A percentile compares a stretch with the other conserved stretches of the same genome.
These are phyloP conservation scores for Solanum pinnatisectum DNA, from an alignment of 257 asterid genomes.

Conservation along the genomic window DNA sequence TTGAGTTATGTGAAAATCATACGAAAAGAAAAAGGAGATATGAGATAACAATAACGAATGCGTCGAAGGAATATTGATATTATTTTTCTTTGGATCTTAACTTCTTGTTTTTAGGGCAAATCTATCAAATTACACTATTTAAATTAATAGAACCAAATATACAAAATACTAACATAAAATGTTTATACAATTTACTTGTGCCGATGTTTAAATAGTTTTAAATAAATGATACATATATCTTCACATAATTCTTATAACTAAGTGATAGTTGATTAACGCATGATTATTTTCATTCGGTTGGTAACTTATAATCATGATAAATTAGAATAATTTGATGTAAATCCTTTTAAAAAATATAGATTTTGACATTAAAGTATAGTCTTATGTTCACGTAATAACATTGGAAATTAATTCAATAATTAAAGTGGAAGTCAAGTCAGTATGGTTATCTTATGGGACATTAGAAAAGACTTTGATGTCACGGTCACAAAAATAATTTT, in stretches of 20 bases:
- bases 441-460: not conserved
- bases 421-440: not conserved
- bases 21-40: not conserved
- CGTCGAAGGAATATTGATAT: too few relatives aligned
- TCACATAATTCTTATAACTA: not conserved
- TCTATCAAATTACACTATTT: not conserved
- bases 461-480: not conserved
- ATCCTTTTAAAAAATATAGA: not conserved
- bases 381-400: not conserved
- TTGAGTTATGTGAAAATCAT: not conserved
- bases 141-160: not conserved
- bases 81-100: too few relatives aligned
- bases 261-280: not conserved
- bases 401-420: not conserved
- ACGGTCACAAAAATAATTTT: fast-evolving
- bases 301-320: too few relatives aligned
- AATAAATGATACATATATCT: not conserved
- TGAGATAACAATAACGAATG: too few relatives aligned
- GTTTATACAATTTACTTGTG: not conserved
- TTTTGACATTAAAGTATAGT: not conserved
- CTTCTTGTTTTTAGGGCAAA: not conserved
- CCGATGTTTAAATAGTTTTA: not conserved
- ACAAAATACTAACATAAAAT: not conserved
- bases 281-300: not conserved
- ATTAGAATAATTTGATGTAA: not conserved